These are phyloP conservation scores for Solanum bulbocastanum DNA, from an alignment of 257 asterid species.

Conservation along the genomic window DNA sequence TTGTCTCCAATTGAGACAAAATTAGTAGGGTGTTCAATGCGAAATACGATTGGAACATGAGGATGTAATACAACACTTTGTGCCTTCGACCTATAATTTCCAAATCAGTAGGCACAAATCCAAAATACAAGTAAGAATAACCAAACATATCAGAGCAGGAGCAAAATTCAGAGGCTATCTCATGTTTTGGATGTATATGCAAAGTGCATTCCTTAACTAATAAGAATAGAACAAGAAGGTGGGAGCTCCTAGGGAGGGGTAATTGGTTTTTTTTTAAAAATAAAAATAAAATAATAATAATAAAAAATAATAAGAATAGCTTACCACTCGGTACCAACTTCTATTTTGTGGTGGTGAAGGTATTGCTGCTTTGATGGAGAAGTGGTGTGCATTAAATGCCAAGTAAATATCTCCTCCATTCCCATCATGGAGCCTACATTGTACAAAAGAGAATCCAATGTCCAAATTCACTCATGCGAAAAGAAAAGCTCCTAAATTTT, in stretches of 20 bases:
- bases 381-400: conserved; percentile 85
- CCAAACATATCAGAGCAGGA: neutral
- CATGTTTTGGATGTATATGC: neutral
- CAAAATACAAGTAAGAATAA: neutral
- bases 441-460: neutral
- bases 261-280: neutral
- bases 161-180: neutral
- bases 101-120: neutral
- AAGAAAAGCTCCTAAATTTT: neutral
- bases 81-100: neutral
- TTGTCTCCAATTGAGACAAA: neutral
- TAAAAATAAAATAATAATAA: neutral
- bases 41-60: neutral
- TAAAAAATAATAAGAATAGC: conserved; percentile 11
- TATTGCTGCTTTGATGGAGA: conserved; percentile 36
- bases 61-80: neutral
- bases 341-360: conserved; percentile 62
- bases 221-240: neutral
- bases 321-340: conserved; percentile 84
- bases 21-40: neutral
- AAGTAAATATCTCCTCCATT: conserved; percentile 63
- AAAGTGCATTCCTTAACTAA: neutral
- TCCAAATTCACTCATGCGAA: neutral
- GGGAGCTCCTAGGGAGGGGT: neutral
- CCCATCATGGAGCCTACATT: conserved; percentile 66